Conservation (phyloP, 169 alveolate species). For the Cryptosporidium xiaoi region DNA sequence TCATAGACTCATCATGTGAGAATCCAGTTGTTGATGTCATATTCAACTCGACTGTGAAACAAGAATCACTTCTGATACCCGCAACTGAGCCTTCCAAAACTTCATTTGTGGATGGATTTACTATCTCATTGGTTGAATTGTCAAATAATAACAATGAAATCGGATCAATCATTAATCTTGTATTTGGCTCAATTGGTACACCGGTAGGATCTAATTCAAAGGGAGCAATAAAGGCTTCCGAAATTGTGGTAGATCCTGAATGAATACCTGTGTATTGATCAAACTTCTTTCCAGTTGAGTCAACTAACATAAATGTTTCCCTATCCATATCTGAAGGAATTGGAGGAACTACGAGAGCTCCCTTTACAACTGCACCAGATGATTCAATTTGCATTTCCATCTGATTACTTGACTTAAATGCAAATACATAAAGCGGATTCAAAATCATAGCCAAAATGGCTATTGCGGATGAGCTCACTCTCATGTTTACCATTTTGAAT, state of each 20-base stretch:
- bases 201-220: slow-evolving; percentile 38
- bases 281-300: slow-evolving; percentile 24
- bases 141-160: slow-evolving; percentile 26
- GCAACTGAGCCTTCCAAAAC: slow-evolving; percentile 32
- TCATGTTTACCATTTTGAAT: slow-evolving; percentile 17
- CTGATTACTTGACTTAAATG: slow-evolving; percentile 17
- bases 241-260: background rate
- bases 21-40: slow-evolving; percentile 8
- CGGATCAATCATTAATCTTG: slow-evolving; percentile 33
- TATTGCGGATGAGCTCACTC: slow-evolving; percentile 44
- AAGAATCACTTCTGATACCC: slow-evolving; percentile 24
- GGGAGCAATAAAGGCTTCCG: slow-evolving; percentile 23
- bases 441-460: slow-evolving; percentile 44
- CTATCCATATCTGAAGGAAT: slow-evolving; percentile 38
- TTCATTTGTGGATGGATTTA: background rate
- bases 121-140: slow-evolving; percentile 12
- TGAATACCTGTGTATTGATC: slow-evolving; percentile 27
- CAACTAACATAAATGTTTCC: slow-evolving; percentile 19
- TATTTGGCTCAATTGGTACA: slow-evolving; percentile 38
- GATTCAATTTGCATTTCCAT: slow-evolving; percentile 45
- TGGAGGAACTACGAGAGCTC: background rate
- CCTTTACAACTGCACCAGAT: slow-evolving; percentile 32
- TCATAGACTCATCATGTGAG: slow-evolving; percentile 10
- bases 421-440: background rate
- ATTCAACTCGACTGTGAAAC: background rate